Conservation (phyloP, 2,329 filamentous ascomycete genomes). For the Ophiocordyceps unilateralis region DNA sequence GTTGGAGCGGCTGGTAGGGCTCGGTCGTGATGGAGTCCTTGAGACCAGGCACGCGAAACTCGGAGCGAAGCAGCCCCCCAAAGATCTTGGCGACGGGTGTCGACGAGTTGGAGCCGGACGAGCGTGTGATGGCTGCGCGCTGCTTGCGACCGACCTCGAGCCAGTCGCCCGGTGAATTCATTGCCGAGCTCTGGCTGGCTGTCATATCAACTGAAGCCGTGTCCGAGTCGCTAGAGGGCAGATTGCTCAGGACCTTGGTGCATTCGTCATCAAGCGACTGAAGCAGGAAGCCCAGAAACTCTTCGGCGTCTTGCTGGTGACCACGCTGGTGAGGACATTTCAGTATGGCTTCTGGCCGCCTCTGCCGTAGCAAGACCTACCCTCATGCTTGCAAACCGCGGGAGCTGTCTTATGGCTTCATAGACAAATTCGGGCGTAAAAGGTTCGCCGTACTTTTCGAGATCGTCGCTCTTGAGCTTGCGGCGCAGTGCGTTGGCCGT, state of each 20-base stretch:
- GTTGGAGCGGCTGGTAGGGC: conserved; percentile 82
- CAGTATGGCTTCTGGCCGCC: neutral
- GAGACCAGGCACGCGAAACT: conserved; percentile 69
- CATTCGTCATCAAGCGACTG: conserved; percentile 92
- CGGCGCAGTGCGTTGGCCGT: conserved; percentile 58
- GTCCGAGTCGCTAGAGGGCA: conserved; percentile 23
- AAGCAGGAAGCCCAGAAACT: conserved; percentile 85
- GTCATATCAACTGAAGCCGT: conserved; percentile 15
- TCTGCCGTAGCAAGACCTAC: conserved; percentile 29
- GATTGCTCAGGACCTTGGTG: conserved; percentile 45
- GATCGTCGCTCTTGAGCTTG: conserved; percentile 61
- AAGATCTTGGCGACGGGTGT: conserved; percentile 92
- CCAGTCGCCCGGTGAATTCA: conserved; percentile 42
- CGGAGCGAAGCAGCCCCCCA: conserved; percentile 76
- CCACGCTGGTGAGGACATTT: conserved; percentile 41
- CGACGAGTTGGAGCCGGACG: conserved; percentile 57
- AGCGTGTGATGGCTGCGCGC: conserved; percentile 68
- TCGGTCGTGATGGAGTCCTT: conserved; percentile 87
- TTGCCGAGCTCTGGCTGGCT: conserved; percentile 9
- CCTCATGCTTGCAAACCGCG: conserved; percentile 83
- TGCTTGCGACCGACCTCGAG: conserved; percentile 88
- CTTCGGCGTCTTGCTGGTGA: conserved; percentile 94
- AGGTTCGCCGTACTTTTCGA: conserved; percentile 79
- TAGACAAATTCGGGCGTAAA: conserved; percentile 94
- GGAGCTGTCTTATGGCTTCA: conserved; percentile 71